These are phyloP conservation scores for Zygosaccharomyces pseudorouxii DNA, from an alignment of 805 yeast species.

Conservation along the genomic window DNA sequence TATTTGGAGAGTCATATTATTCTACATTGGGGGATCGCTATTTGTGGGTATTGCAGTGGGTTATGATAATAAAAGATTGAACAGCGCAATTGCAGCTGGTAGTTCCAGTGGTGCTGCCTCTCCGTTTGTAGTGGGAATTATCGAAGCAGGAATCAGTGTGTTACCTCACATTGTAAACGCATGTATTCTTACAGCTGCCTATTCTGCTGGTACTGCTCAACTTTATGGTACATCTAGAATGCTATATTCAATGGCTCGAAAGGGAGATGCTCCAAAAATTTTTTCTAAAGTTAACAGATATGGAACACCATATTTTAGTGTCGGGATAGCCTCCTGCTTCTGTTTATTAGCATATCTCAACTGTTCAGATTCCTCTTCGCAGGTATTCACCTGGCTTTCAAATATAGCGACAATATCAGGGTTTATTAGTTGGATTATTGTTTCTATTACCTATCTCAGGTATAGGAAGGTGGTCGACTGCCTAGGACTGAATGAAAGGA, in stretches of 20 bases:
- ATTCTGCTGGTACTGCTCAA: constrained; percentile 38
- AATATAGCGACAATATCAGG: constrained; percentile 59
- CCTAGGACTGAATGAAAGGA: neutral
- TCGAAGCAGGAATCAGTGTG: constrained; percentile 46
- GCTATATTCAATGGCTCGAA: constrained; percentile 39
- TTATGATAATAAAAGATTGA: constrained; percentile 36
- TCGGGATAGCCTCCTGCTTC: constrained; percentile 16
- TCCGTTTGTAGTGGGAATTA: constrained; percentile 47
- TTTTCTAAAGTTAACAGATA: constrained; percentile 42
- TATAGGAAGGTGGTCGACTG: constrained; percentile 49
- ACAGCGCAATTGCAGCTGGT: constrained; percentile 31
- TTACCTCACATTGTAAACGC: constrained; percentile 47
- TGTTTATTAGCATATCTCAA: constrained; percentile 47
- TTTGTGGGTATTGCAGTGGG: constrained; percentile 49
- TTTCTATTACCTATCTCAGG: constrained; percentile 47
- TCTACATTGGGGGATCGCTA: constrained; percentile 50
- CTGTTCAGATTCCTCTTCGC: constrained; percentile 42
- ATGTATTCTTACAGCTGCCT: constrained; percentile 44
- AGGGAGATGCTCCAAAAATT: constrained; percentile 46
- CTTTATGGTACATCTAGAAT: constrained; percentile 50
- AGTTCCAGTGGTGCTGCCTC: constrained; percentile 40
- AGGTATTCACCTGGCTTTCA: constrained; percentile 56
- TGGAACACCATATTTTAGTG: constrained; percentile 49
- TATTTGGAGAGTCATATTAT: constrained; percentile 48
- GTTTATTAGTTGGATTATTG: constrained; percentile 51